A percentile compares a stretch with the other conserved stretches of the same genome.
phyloP scores from a whole-genome alignment of 139 green algal species.

The Yamagishiella unicocca region DNA sequence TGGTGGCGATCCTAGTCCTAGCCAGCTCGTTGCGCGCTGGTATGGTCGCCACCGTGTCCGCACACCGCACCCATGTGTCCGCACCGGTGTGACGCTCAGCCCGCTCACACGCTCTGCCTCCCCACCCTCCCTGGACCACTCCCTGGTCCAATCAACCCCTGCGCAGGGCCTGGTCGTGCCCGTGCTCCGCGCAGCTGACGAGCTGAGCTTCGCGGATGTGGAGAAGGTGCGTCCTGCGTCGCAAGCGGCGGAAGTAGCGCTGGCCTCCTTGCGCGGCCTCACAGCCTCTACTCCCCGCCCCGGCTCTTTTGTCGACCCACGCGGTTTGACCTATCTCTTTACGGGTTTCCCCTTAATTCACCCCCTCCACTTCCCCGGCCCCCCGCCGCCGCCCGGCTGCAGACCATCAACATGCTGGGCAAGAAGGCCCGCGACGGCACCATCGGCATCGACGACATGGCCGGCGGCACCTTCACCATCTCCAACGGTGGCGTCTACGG shows the following conservation, averaged over 20 bases:
- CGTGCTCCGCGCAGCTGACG: slow-evolving; percentile 82
- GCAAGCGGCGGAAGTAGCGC: neutral
- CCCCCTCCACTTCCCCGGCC: neutral
- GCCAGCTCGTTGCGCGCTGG: too few relatives aligned
- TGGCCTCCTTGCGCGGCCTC: too few relatives aligned
- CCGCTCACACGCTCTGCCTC: neutral
- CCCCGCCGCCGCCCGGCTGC: neutral
- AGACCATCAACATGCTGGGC: slow-evolving; percentile 86
- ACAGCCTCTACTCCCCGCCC: too few relatives aligned
- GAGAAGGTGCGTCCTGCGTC: slow-evolving; percentile 81
- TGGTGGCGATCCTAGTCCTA: too few relatives aligned
- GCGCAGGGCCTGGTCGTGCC: slow-evolving; percentile 58
- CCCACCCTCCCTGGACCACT: too few relatives aligned
- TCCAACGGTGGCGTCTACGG: slow-evolving; percentile 99
- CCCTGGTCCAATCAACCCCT: too few relatives aligned
- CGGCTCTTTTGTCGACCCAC: too few relatives aligned
- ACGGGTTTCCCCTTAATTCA: too few relatives aligned
- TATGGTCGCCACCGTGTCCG: neutral
- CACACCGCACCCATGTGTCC: too few relatives aligned
- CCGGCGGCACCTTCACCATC: slow-evolving; percentile 99
- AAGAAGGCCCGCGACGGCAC: slow-evolving; percentile 96
- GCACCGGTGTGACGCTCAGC: too few relatives aligned
- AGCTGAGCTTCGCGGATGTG: slow-evolving; percentile 92
- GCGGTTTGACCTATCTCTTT: too few relatives aligned
- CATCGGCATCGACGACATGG: slow-evolving; percentile 99